These are phyloP conservation scores for Liquidambar formosana DNA, from an alignment of 164 flowering plant species.

Conservation along the genomic window DNA sequence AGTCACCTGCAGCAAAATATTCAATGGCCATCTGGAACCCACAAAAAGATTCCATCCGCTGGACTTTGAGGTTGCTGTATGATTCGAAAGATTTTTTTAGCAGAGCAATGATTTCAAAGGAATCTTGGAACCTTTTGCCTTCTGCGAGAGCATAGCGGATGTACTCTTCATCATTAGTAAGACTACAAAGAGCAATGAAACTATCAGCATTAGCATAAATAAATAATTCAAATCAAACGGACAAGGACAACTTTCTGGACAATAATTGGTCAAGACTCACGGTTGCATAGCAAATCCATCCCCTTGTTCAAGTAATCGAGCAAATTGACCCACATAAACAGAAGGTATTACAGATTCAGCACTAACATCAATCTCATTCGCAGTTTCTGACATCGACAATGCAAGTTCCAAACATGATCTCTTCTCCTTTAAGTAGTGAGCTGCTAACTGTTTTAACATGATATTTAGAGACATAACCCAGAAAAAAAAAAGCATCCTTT, in stretches of 20 bases:
- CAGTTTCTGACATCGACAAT: constrained; percentile 51
- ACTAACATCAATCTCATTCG: constrained; percentile 44
- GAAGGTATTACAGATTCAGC: constrained; percentile 78
- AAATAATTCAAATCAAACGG: not conserved
- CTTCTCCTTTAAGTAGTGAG: constrained; percentile 80
- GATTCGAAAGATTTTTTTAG: constrained; percentile 74
- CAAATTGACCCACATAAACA: constrained; percentile 84
- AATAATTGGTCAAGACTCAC: constrained; percentile 46
- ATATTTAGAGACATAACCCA: not conserved
- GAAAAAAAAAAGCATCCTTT: not conserved
- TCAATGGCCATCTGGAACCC: constrained; percentile 73
- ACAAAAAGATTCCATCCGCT: constrained; percentile 75
- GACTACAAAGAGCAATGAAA: constrained; percentile 50
- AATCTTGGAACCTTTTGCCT: constrained; percentile 85
- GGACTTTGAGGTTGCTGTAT: constrained; percentile 52
- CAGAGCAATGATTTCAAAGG: constrained; percentile 87
- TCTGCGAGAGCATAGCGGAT: constrained; percentile 61
- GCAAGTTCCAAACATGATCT: constrained; percentile 63
- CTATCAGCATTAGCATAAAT: constrained; percentile 11
- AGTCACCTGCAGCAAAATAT: constrained; percentile 62
- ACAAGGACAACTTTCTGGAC: not conserved
- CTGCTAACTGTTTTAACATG: constrained; percentile 67
- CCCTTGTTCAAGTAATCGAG: constrained; percentile 67
- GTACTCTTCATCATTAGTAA: constrained; percentile 87
- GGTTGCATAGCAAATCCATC: constrained; percentile 54